Base-by-base conservation (phyloP, 768 basidiomycete species). In the Suillus placidus region DNA sequence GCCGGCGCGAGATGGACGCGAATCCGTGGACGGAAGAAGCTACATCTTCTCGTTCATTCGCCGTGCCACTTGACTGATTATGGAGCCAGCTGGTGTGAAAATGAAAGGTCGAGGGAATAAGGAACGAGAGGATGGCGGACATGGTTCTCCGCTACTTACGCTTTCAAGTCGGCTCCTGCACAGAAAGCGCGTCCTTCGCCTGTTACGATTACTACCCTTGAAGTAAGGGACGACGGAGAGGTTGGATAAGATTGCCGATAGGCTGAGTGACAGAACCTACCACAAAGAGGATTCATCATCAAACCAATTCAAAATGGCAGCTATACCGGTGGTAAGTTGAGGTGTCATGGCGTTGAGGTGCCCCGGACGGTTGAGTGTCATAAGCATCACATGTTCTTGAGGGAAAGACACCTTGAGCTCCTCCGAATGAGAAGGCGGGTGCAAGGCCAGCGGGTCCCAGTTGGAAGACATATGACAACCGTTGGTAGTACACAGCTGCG, bases 161-260 rank as follows among this genome's bases (percentile, higher is more conserved):
- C 85, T 77, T 88, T 87, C 60, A 94, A 81, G 75, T 94, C 93
- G 45, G 90, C 90, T 18, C 92, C 93, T 18, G 91, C 91, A 69
- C 91, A 93, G 77, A 94, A 94, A 1, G 83, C 72, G 52, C 87
- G 84, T 13, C 92, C 92, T 66, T 84, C 82, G 30, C 92, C 92
- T 57, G 92, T 93, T 57, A 94, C 73, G 69, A 94, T 81, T 43
- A 82, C 85, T 12, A 90, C 89, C 92, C 92, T 93, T 72, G 42
- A 23, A 60, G 18, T 14, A 42, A 16, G 61, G 26, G 14, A 26
- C 20, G 14, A 26, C 20, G 32, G 9, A 34, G 63, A 26, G 38
- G 13, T 43, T 42, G 35, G 23, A 38, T 30, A 10, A 34, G 51
- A 40, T 56, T 34, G n/a, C 32, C 32, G 20, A 32, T 37, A 13